phyloP scores from a whole-genome alignment of 371 early-diverging fungal species.

The Mucor sp. region DNA sequence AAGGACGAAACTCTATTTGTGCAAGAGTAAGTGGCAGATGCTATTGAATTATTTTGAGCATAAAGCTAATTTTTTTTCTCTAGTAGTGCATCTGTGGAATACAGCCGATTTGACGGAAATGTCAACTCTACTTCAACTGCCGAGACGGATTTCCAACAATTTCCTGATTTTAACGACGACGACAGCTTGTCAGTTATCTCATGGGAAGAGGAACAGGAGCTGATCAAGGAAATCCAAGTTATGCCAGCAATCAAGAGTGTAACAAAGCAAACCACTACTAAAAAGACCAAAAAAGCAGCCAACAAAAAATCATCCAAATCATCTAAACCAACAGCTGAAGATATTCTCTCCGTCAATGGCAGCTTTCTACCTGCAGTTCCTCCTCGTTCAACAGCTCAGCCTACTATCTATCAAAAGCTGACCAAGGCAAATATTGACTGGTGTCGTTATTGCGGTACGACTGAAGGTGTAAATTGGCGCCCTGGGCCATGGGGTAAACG shows the following conservation, averaged over 20 bases:
- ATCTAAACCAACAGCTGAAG: background rate
- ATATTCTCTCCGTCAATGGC: background rate
- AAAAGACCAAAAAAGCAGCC: background rate
- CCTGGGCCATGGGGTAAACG: constrained; percentile 96
- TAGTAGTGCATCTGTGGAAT: constrained; percentile 10
- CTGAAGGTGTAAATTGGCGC: constrained; percentile 91
- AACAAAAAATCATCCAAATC: background rate
- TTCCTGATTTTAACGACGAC: constrained; percentile 2
- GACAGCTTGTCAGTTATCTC: constrained; percentile 9
- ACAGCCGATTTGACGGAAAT: constrained; percentile 7
- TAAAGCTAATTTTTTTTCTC: background rate
- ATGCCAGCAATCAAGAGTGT: background rate
- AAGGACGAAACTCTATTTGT: constrained; percentile 10
- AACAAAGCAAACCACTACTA: background rate
- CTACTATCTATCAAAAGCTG: constrained; percentile 68
- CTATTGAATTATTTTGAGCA: background rate
- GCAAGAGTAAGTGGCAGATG: constrained; percentile 4
- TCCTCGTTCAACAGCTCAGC: constrained; percentile 12
- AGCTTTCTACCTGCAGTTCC: constrained; percentile 1
- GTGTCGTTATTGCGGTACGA: constrained; percentile 95
- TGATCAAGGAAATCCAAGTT: background rate
- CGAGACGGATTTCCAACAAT: constrained; percentile 6
- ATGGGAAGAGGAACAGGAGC: constrained; percentile 8
- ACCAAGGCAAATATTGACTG: constrained; percentile 75
- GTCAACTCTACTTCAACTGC: background rate